Conservation (phyloP, 2,329 filamentous ascomycete species). For the Pestalotiopsis sp. region DNA sequence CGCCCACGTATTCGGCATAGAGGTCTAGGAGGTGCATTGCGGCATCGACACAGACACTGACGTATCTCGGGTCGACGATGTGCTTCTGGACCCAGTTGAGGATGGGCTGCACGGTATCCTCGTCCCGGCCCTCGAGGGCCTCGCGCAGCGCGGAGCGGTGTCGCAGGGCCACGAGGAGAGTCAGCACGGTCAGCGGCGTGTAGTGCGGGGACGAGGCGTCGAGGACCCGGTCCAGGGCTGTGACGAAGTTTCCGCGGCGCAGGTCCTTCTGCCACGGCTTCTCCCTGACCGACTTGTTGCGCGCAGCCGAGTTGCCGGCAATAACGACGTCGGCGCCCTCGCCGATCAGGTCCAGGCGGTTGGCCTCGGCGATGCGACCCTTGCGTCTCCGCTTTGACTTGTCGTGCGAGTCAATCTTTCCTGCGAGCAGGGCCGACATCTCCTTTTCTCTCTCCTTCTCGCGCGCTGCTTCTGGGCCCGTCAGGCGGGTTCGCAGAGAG, state of each 20-base stretch:
- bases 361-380: constrained; percentile 46
- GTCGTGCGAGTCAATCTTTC: constrained; percentile 78
- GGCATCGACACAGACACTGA: constrained; percentile 80
- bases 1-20: constrained; percentile 79
- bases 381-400: constrained; percentile 72
- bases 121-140: constrained; percentile 80
- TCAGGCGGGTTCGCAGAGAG: constrained; percentile 85
- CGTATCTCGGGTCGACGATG: constrained; percentile 81
- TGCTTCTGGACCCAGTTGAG: constrained; percentile 81
- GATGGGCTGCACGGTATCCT: constrained; percentile 78
- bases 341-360: constrained; percentile 76
- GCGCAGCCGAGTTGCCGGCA: constrained; percentile 60
- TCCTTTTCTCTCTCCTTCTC: constrained; percentile 79
- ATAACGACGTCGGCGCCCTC: constrained; percentile 89
- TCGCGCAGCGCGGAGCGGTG: constrained; percentile 84
- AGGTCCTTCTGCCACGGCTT: constrained; percentile 81
- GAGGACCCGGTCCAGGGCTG: constrained; percentile 80
- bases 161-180: constrained; percentile 79
- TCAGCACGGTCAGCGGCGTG: constrained; percentile 67
- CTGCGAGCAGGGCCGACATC: constrained; percentile 80
- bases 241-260: constrained; percentile 74
- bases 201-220: constrained; percentile 53
- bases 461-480: constrained; percentile 76
- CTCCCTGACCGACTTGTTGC: constrained; percentile 44
- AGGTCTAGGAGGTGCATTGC: constrained; percentile 82